A percentile compares a stretch with the other conserved stretches of the same genome.
Conservation (phyloP, 768 basidiomycete species). For the Phlebiopsis gigantea region DNA sequence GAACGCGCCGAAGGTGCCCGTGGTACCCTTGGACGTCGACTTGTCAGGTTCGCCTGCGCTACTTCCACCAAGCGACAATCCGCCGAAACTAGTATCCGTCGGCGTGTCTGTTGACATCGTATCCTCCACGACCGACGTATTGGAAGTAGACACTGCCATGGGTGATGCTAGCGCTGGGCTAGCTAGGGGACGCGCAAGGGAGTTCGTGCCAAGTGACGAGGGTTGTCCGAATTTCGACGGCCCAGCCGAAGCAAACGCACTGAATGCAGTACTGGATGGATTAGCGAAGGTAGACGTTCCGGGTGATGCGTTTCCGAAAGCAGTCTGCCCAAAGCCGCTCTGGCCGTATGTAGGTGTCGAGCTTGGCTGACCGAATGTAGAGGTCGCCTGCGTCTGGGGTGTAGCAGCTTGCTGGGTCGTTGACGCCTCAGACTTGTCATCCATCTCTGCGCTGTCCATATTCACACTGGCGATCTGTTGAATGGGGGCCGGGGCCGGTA, state of each 20-base stretch:
- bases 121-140: conserved; percentile 10
- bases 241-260: conserved; percentile 19
- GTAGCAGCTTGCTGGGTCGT: background rate
- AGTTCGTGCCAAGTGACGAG: conserved; percentile 12
- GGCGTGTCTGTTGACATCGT: conserved; percentile 18
- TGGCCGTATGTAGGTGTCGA: conserved; percentile 7
- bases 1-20: conserved; percentile 24
- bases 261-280: conserved; percentile 15
- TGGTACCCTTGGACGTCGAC: conserved; percentile 13
- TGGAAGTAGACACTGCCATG: conserved; percentile 11
- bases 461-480: background rate
- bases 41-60: conserved; percentile 2
- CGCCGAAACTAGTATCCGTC: conserved; percentile 18
- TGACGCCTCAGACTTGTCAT: background rate
- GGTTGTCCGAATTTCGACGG: conserved; percentile 21
- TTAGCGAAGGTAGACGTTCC: conserved; percentile 8
- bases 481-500: conserved; percentile 13
- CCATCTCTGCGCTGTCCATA: conserved; percentile 1
- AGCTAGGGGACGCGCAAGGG: conserved; percentile 5
- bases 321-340: conserved; percentile 17
- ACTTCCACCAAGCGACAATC: conserved; percentile 21
- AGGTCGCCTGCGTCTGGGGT: background rate
- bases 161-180: conserved; percentile 9
- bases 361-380: background rate
- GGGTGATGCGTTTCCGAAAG: conserved; percentile 1